These are phyloP conservation scores for Sanchytrium tribonematis DNA, from an alignment of 371 early-diverging fungal genomes.

Conservation along the genomic window DNA sequence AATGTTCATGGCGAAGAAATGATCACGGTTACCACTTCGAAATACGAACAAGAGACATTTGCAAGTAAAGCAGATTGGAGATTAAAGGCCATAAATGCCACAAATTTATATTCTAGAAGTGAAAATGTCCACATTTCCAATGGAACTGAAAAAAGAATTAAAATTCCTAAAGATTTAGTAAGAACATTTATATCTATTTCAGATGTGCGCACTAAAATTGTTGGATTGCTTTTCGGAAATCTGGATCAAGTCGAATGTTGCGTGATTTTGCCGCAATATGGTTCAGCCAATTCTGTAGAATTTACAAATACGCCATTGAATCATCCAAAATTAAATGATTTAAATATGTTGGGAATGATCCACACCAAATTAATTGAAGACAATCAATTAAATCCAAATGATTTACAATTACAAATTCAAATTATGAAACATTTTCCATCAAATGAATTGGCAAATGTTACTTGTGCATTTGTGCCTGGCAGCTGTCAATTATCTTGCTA, in stretches of 20 bases:
- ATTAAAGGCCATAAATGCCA: slow-evolving; percentile 72
- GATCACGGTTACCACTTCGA: slow-evolving; percentile 83
- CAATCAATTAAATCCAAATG: slow-evolving; percentile 64
- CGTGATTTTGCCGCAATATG: slow-evolving; percentile 90
- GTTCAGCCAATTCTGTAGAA: slow-evolving; percentile 71
- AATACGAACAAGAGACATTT: slow-evolving; percentile 84
- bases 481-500: slow-evolving; percentile 81
- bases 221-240: slow-evolving; percentile 80
- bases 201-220: slow-evolving; percentile 77
- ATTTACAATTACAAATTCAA: slow-evolving; percentile 62
- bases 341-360: slow-evolving; percentile 85
- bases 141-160: slow-evolving; percentile 51
- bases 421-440: slow-evolving; percentile 51
- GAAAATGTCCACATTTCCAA: slow-evolving; percentile 81
- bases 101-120: slow-evolving; percentile 72
- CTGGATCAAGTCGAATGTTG: slow-evolving; percentile 83
- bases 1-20: slow-evolving; percentile 95
- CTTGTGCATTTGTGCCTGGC: slow-evolving; percentile 86
- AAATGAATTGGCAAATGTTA: slow-evolving; percentile 43
- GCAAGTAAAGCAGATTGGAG: slow-evolving; percentile 97
- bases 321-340: slow-evolving; percentile 53
- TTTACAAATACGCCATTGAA: slow-evolving; percentile 60
- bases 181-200: slow-evolving; percentile 78
- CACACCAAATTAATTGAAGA: slow-evolving; percentile 85
- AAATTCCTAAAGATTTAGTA: slow-evolving; percentile 82